These are phyloP conservation scores for Rhizoclosmatium hyalinum DNA, from an alignment of 371 early-diverging fungal genomes.

Conservation along the genomic window DNA sequence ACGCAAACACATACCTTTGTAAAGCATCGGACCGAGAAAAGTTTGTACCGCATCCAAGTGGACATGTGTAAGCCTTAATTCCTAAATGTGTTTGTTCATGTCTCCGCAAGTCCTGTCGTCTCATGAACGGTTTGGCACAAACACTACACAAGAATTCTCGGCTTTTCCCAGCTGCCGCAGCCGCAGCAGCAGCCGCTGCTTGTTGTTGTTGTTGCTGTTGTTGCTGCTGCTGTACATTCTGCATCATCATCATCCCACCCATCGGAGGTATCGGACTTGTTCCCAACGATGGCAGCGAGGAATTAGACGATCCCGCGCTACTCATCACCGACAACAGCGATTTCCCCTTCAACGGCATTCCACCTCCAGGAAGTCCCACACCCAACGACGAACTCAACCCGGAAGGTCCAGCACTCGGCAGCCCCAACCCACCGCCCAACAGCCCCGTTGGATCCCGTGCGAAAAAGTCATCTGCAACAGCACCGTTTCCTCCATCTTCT, in stretches of 20 bases:
- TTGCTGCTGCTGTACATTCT: not conserved
- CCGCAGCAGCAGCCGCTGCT: not conserved
- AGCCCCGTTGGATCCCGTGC: not conserved
- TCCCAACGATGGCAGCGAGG: constrained; percentile 12
- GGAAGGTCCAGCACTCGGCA: not conserved
- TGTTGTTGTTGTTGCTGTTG: no score
- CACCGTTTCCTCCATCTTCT: not conserved
- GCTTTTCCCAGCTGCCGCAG: not conserved
- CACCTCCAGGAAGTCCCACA: not conserved
- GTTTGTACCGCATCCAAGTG: constrained; percentile 24
- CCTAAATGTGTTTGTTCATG: constrained; percentile 26
- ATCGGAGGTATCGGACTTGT: constrained; percentile 2
- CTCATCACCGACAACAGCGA: not conserved
- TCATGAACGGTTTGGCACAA: constrained; percentile 24
- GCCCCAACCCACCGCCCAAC: not conserved
- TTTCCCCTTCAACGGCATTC: not conserved
- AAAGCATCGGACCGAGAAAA: constrained; percentile 21
- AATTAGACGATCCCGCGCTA: not conserved
- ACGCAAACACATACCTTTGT: constrained; percentile 9
- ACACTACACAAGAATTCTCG: constrained; percentile 23
- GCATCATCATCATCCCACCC: not conserved
- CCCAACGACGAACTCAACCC: not conserved
- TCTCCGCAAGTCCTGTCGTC: constrained; percentile 21
- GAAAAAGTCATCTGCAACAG: not conserved
- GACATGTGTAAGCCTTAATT: constrained; percentile 22